Percentiles rank a stretch among this genome's conserved stretches.
Evolutionary conservation across 2,329 filamentous ascomycete genomes (phyloP).

Genomic region (Ampelomyces quisqualis): DNA sequence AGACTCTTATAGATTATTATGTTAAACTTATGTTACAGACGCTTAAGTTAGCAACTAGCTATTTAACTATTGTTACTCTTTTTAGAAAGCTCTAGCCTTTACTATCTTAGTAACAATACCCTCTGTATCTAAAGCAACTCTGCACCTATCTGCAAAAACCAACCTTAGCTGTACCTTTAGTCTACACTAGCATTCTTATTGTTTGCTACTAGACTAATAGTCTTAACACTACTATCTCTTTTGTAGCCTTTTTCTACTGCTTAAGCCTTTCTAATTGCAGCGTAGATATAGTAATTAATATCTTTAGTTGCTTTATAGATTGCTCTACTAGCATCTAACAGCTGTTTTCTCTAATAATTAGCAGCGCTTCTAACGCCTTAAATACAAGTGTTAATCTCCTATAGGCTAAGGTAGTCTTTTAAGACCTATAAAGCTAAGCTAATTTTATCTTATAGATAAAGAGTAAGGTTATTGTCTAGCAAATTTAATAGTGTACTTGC

Average conservation of each 20-base stretch:
- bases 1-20: too few relatives aligned
- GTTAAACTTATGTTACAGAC: too few relatives aligned
- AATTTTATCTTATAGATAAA: background rate
- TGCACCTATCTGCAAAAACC: too few relatives aligned
- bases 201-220: too few relatives aligned
- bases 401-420: background rate
- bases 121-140: too few relatives aligned
- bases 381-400: conserved; percentile 9
- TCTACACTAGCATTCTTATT: too few relatives aligned
- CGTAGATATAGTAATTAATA: conserved; percentile 5
- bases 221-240: too few relatives aligned
- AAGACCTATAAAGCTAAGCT: background rate
- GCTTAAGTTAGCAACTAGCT: too few relatives aligned
- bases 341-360: conserved; percentile 5
- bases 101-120: too few relatives aligned
- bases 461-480: background rate
- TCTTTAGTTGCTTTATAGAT: conserved; percentile 4
- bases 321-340: conserved; percentile 2
- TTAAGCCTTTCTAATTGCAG: background rate
- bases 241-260: background rate
- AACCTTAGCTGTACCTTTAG: too few relatives aligned
- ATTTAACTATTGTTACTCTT: too few relatives aligned
- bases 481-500: conserved; percentile 5
- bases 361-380: conserved; percentile 1
- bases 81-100: too few relatives aligned